A percentile compares a stretch with the other conserved stretches of the same genome.
Conservation (phyloP, 1,284 basidiomycete genomes). For the Rhodotorula sp. region DNA sequence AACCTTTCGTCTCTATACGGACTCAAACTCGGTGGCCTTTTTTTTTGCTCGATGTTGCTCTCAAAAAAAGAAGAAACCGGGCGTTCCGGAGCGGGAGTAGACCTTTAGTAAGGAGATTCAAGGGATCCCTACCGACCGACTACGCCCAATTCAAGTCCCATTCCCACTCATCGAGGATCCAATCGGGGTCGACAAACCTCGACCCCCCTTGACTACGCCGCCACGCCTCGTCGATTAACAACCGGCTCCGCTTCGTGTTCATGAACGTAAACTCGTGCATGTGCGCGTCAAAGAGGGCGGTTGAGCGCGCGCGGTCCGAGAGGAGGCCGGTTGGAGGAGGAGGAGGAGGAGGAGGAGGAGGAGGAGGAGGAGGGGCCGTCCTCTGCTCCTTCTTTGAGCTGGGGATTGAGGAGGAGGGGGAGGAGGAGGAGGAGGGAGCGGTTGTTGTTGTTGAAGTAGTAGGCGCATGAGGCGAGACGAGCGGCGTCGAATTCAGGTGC, state of each 20-base stretch:
- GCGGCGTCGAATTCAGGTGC: slow-evolving; percentile 27
- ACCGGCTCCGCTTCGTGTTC: slow-evolving; percentile 19
- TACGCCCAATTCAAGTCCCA: slow-evolving; percentile 23
- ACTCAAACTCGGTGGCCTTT: too few relatives aligned
- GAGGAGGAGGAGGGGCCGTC: not conserved
- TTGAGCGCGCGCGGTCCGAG: slow-evolving; percentile 15
- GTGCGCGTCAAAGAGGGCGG: slow-evolving; percentile 20
- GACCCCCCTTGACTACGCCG: slow-evolving; percentile 3
- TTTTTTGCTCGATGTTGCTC: too few relatives aligned
- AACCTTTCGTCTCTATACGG: too few relatives aligned
- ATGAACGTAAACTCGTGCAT: slow-evolving; percentile 19
- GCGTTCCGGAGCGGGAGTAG: too few relatives aligned
- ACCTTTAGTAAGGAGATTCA: too few relatives aligned
- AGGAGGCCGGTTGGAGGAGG: not conserved
- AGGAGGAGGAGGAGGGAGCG: not conserved
- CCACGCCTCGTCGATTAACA: slow-evolving; percentile 23
- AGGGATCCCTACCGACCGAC: not conserved
- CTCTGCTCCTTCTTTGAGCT: too few relatives aligned
- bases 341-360: not conserved
- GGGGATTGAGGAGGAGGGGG: not conserved
- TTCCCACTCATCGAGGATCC: slow-evolving; percentile 15
- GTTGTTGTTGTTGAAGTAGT: not conserved
- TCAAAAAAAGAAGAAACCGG: too few relatives aligned
- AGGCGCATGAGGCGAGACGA: slow-evolving; percentile 8
- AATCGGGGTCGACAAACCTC: slow-evolving; percentile 19